phyloP scores from a whole-genome alignment of 2,329 filamentous ascomycete species.

The Diaporthe ilicicola region DNA sequence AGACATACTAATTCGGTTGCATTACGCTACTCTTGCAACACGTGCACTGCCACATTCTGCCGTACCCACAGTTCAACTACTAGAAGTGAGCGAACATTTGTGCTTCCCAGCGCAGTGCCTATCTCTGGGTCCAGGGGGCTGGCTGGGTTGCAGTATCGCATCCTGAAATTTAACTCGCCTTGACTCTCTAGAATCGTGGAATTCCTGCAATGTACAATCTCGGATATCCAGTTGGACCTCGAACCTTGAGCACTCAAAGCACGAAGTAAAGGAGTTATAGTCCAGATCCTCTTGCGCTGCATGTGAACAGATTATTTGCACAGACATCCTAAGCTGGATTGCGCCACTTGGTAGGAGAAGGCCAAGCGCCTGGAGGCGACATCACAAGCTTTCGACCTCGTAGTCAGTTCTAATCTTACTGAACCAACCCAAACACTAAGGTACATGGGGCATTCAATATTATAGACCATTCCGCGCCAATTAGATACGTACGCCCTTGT shows the following conservation, averaged over 20 bases:
- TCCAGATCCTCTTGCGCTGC: no score
- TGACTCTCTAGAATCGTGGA: no score
- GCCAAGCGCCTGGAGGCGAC: background rate
- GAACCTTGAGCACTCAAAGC: no score
- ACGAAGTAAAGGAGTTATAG: background rate
- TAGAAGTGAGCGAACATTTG: no score
- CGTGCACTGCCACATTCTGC: background rate
- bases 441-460: background rate
- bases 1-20: background rate
- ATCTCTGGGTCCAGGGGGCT: background rate
- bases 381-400: no score
- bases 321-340: no score
- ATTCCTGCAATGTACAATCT: no score
- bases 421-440: background rate
- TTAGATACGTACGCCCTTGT: background rate
- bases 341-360: background rate
- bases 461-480: background rate
- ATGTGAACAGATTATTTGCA: background rate
- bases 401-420: background rate
- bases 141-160: no score
- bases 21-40: background rate
- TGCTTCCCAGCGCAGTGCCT: background rate
- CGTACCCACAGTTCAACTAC: no score
- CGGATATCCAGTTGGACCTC: no score
- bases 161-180: no score